phyloP scores from a whole-genome alignment of 371 early-diverging fungal genomes.

The Basidiobolus meristosporus region DNA sequence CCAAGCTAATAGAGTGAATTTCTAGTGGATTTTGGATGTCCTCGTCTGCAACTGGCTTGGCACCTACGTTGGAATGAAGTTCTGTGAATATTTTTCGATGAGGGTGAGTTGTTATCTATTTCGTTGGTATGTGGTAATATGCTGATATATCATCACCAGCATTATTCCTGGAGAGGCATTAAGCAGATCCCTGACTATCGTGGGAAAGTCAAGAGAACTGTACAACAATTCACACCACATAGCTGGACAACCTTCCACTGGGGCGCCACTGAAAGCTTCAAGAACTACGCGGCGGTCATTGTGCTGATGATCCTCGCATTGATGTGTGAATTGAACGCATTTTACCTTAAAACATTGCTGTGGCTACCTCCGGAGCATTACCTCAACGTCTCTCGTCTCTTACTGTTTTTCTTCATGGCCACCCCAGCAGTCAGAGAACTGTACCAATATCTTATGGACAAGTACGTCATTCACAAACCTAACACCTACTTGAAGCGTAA shows the following conservation, averaged over 20 bases:
- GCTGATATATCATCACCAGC: neutral
- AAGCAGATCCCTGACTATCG: constrained; percentile 57
- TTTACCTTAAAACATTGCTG: constrained; percentile 81
- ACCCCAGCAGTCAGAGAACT: constrained; percentile 76
- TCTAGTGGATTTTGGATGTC: constrained; percentile 92
- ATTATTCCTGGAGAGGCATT: constrained; percentile 86
- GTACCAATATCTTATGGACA: constrained; percentile 74
- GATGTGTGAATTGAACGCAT: constrained; percentile 76
- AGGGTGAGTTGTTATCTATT: constrained; percentile 43
- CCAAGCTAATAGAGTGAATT: neutral
- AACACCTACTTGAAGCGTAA: neutral
- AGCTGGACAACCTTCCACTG: constrained; percentile 86
- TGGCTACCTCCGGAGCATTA: constrained; percentile 87
- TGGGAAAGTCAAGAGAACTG: constrained; percentile 75
- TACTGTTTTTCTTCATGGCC: constrained; percentile 63
- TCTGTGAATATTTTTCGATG: constrained; percentile 87
- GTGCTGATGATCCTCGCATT: constrained; percentile 19
- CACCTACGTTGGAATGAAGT: constrained; percentile 84
- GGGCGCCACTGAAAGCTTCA: constrained; percentile 23
- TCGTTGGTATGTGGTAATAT: too few species aligned
- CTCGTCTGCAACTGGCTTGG: constrained; percentile 88
- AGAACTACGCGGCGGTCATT: constrained; percentile 14
- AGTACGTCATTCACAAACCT: constrained; percentile 12
- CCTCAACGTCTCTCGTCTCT: constrained; percentile 59
- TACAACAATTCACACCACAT: constrained; percentile 86